Evolutionary conservation across 345 rosid species (phyloP), one percentile per base, ranked within the genome.

Genomic region (Diplotaxis tenuifolia): DNA sequence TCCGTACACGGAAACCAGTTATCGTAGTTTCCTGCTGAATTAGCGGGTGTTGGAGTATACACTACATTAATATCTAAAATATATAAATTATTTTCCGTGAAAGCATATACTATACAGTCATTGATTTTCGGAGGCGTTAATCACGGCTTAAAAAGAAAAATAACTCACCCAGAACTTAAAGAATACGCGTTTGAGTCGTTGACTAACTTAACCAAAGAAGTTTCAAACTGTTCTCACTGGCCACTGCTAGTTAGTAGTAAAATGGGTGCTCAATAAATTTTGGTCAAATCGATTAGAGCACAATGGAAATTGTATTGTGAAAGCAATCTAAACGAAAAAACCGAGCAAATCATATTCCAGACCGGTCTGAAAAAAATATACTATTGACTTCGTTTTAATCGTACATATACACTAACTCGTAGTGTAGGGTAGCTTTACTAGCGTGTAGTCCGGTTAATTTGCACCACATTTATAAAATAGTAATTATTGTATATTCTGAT

Each of bases 111-210:
- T 9, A 7, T 66, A 52, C 4, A 52, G 9, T 38, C 28, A 53
- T 15, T 40, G 60, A 73, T 54, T 68, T 73, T 69, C 7, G 42
- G 64, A 67, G 23, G 91, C 91, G 88, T 72, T 85, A 89, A 85
- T 89, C 91, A 83, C 95, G 91, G 87, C 71, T 75, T 55, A 36
- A 0, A 38, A 27, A 55, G 14, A 12, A 67, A 42, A 68, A 67
- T 27, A 49, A 56, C 0, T 42, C 9, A 65, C 14, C 31, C 68
- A 68, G 18, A 75, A 67, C 70, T 62, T 54, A 11, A 71, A 65
- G 67, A 42, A 58, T 71, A 70, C 72, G 80, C 80, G 67, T 71
- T n/a, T 65, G 65, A 77, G 67, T 63, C 65, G 19, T 67, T 75
- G 74, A 62, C 74, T 12, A 69, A 12, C 19, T 58, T 4, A 67